phyloP scores from a whole-genome alignment of 768 basidiomycete genomes.

The Mrakia hoshinonis region DNA sequence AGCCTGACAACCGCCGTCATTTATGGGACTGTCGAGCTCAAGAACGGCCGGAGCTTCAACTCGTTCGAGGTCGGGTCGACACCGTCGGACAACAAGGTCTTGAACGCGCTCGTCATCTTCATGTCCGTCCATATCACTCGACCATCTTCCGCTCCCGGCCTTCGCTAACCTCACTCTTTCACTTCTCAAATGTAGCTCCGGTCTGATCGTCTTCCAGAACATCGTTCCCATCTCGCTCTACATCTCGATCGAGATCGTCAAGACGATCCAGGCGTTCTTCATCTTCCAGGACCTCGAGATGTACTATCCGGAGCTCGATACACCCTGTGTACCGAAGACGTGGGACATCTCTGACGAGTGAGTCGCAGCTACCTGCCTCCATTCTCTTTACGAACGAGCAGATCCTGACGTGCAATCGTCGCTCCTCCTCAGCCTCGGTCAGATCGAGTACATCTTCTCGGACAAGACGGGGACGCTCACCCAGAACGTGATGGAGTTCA shows the following conservation, averaged over 20 bases:
- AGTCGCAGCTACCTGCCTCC: neutral
- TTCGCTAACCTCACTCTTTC: neutral
- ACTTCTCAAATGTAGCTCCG: conserved; percentile 51
- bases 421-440: conserved; percentile 52
- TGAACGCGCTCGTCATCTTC: conserved; percentile 82
- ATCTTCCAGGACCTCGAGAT: conserved; percentile 76
- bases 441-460: conserved; percentile 90
- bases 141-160: neutral
- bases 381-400: no score
- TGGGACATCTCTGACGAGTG: conserved; percentile 95
- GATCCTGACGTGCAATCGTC: no score
- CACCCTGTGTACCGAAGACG: conserved; percentile 85
- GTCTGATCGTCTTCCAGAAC: conserved; percentile 93
- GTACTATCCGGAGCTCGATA: conserved; percentile 82
- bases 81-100: conserved; percentile 51
- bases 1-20: conserved; percentile 42
- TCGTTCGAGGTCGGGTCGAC: conserved; percentile 63
- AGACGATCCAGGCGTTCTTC: conserved; percentile 94
- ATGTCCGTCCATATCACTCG: conserved; percentile 54
- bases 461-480: conserved; percentile 97
- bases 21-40: conserved; percentile 58
- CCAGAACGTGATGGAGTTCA: conserved; percentile 98
- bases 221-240: conserved; percentile 92
- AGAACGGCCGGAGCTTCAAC: conserved; percentile 55
- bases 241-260: conserved; percentile 96